These are phyloP conservation scores for Candida adriatica DNA, from an alignment of 805 yeast species.

Conservation along the genomic window DNA sequence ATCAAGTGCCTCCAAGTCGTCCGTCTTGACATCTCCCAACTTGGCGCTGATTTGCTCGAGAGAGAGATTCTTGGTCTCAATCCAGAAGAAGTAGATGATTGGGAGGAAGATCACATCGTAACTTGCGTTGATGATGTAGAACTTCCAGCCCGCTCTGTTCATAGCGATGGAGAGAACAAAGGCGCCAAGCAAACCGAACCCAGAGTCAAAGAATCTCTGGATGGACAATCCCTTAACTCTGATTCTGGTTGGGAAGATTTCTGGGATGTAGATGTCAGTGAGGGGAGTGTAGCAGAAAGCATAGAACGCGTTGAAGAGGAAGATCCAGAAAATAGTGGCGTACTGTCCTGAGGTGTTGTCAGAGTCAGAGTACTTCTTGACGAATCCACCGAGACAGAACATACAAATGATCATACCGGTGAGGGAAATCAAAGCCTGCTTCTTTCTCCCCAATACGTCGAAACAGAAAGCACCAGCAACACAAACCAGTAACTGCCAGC, in stretches of 20 bases:
- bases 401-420: conserved; percentile 10
- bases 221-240: conserved; percentile 6
- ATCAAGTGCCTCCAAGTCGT: conserved; percentile 5
- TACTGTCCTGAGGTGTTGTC: conserved; percentile 9
- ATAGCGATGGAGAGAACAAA: conserved; percentile 22
- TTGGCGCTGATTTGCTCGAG: conserved; percentile 26
- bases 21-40: conserved; percentile 17
- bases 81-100: conserved; percentile 21
- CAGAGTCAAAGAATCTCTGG: conserved; percentile 8
- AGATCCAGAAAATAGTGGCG: conserved; percentile 14
- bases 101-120: conserved; percentile 21
- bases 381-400: conserved; percentile 9
- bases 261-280: conserved; percentile 8
- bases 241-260: conserved; percentile 8
- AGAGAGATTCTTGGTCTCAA: conserved; percentile 25
- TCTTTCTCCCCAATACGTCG: conserved; percentile 9
- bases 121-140: conserved; percentile 20
- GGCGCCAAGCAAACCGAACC: conserved; percentile 10
- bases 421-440: conserved; percentile 5
- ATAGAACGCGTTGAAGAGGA: conserved; percentile 13
- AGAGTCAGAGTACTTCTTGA: conserved; percentile 4
- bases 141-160: conserved; percentile 23
- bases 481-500: conserved; percentile 7
- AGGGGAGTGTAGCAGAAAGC: conserved; percentile 11
- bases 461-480: conserved; percentile 6